A percentile compares a stretch with the other conserved stretches of the same genome.
Conservation (phyloP, 1,139 yeast species). For the Yamadazyma aaseri region DNA sequence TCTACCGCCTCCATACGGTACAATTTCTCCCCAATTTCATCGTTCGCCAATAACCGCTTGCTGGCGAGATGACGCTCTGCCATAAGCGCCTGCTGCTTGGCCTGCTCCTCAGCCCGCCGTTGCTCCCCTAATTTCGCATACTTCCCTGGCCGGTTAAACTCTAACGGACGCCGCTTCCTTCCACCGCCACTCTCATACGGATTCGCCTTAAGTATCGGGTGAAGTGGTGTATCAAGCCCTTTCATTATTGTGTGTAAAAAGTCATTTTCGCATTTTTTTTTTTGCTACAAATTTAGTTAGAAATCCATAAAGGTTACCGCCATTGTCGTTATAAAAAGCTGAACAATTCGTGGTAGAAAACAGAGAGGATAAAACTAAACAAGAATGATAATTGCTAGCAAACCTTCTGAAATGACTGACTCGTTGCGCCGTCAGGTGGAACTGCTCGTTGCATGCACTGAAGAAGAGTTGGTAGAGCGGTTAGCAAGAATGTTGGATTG, state of each 20-base stretch:
- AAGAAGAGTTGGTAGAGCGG: conserved; percentile 27
- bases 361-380: too few relatives aligned
- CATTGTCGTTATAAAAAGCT: too few relatives aligned
- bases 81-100: conserved; percentile 11
- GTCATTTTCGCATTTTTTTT: too few relatives aligned
- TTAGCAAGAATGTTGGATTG: conserved; percentile 40
- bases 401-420: conserved; percentile 25
- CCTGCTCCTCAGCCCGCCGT: conserved; percentile 26
- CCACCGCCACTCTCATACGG: conserved; percentile 44
- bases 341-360: too few relatives aligned
- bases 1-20: conserved; percentile 56
- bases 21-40: conserved; percentile 48
- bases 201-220: conserved; percentile 59
- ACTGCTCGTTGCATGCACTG: neutral
- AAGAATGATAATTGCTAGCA: neutral
- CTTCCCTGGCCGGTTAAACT: conserved; percentile 61
- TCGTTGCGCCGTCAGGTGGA: neutral
- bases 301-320: too few relatives aligned
- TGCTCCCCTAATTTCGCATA: conserved; percentile 56
- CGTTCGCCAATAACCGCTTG: conserved; percentile 50
- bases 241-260: too few relatives aligned
- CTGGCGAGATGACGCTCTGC: conserved; percentile 20
- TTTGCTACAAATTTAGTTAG: too few relatives aligned
- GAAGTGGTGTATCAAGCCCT: conserved; percentile 27
- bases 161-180: conserved; percentile 32